Evolutionary conservation across 2,329 filamentous ascomycete species (phyloP), one percentile per base, ranked within the genome.

Genomic region (Rhynchosporium agropyri): DNA sequence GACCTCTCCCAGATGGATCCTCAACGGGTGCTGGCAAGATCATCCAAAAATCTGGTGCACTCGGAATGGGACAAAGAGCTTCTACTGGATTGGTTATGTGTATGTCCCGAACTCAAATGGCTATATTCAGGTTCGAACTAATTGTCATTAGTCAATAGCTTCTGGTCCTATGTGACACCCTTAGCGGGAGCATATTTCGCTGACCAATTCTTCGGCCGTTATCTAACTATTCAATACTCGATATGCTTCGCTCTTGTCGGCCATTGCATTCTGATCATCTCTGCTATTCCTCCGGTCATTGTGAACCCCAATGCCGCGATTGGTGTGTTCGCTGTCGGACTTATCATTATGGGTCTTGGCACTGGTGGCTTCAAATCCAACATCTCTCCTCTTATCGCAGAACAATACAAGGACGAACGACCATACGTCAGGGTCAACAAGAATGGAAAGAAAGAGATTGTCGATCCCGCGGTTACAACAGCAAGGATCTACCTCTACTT

Each of bases 131-230:
- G 3, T 3, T 40, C 12, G 9, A 42, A 15, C 53, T 55, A 29
- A 55, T 10, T 28, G 9, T 55, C 13, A 9, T 20, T 36, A 65
- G 63, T 65, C 53, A 65, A 64, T 67, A 69, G 69, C 5, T 77
- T 78, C 65, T 77, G 76, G 76, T 70, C 75, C 8, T 79, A 78
- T 64, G 73, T 74, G 33, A 77, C 73, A 3, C 76, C 77, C 43
- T 73, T 79, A n/a, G 69, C 82, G 61, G 83, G 83, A 70, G 83
- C 81, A 69, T 83, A 83, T 71, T 77, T 85, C 58, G 81, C 81
- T 13, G 77, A 85, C 68, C 80, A 82, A 70, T 84, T 84, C 65
- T 78, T 84, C 45, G 83, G 83, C 60, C 83, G 84, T 69, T 86
- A 84, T 76, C 84, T 83, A 75, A 85, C 84, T 20, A 85, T 86